Evolutionary conservation across 2,329 filamentous ascomycete genomes (phyloP).

Genomic region (Penicillium palitans): DNA sequence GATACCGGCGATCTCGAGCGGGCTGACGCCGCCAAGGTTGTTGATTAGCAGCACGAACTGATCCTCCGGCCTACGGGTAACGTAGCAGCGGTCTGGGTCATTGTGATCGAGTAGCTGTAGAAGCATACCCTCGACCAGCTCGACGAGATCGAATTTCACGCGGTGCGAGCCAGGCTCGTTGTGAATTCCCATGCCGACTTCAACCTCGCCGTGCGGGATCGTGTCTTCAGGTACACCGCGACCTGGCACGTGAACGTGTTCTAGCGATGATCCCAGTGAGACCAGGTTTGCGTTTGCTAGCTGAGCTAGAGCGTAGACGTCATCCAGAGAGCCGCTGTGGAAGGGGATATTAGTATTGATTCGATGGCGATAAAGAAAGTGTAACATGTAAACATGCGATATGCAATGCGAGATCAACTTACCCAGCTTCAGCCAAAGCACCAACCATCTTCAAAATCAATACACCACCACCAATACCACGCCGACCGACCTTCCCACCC

Average conservation of each 20-base stretch:
- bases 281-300: conserved; percentile 74
- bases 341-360: not conserved
- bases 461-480: conserved; percentile 89
- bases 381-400: conserved; percentile 24
- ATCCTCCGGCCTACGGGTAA: conserved; percentile 58
- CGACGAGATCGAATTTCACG: conserved; percentile 50
- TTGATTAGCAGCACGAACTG: conserved; percentile 67
- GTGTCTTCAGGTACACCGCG: conserved; percentile 58
- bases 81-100: conserved; percentile 64
- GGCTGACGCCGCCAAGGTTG: conserved; percentile 68
- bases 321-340: conserved; percentile 56
- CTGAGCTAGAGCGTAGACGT: conserved; percentile 72
- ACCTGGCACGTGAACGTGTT: conserved; percentile 92
- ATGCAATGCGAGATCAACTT: not conserved
- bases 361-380: not conserved
- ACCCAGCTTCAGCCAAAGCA: conserved; percentile 73
- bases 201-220: conserved; percentile 56
- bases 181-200: conserved; percentile 74
- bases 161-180: conserved; percentile 61
- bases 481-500: conserved; percentile 86
- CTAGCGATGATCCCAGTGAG: conserved; percentile 79
- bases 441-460: conserved; percentile 89
- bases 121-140: conserved; percentile 62
- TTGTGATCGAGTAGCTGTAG: conserved; percentile 61
- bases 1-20: conserved; percentile 66